Evolutionary conservation across 1,284 basidiomycete genomes (phyloP), one percentile per base, ranked within the genome.

Genomic region (Coniophora puteana): DNA sequence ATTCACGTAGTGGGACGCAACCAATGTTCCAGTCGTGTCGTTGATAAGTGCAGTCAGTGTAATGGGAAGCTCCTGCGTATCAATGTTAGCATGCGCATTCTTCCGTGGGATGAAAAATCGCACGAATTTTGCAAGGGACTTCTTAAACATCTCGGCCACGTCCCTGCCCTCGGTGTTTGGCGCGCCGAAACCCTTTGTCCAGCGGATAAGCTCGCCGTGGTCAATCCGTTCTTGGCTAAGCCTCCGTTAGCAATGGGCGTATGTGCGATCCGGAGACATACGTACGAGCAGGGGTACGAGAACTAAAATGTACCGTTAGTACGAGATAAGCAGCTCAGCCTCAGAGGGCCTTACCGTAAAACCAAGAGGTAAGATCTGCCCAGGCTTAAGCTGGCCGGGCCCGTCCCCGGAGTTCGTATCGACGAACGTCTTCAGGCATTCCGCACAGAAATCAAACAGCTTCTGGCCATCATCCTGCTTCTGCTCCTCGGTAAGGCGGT

Each of bases 161-260:
- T 99, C 92, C 43, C 79, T 72, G 12, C 93, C 94, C 65, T 99
- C 96, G 16, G 92, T 93, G 61, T 94, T 93, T 5, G 81, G 65
- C 1, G 90, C 90, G 27, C 93, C 93, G 57, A 99, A 99, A 50
- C 95, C 96, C 67, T 99, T 99, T 33, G 96, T 99, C 95, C 96
- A 99, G 25, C 94, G 88, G 53, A 98, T 92, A 32, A 99, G 83
- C 51, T 81, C 80, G 35, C 93, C 96, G 55, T 98, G 93, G 65
- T 99, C 93, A 55, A 99, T 99, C 38, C 78, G 76, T 29, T 88
- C 78, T 75, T 99, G 95, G 20, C 87, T 91, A 59, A 16, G 12
- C 20, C 34, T 34, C 20, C 32, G 20, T 23, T 32, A 17, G 20
- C 21, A 8, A 33, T 41, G 16, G 21, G 13, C 27, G 20, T 34